Evolutionary conservation across 192 early-diverging fungal genomes (phyloP), one percentile per base, ranked within the genome.

Genomic region (Coemansia sp.): DNA sequence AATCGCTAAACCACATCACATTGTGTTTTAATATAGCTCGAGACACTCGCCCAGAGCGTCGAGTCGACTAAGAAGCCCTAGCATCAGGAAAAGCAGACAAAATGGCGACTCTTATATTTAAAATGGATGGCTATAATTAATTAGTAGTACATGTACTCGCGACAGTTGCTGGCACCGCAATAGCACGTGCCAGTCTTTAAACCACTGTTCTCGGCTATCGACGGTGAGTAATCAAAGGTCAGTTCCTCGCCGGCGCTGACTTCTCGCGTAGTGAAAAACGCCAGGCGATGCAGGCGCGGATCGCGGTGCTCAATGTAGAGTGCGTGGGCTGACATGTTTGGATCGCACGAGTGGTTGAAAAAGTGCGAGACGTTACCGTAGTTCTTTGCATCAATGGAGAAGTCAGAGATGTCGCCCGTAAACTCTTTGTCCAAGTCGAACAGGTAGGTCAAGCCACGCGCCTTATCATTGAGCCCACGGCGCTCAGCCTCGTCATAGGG

Each of bases 341-440:
- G 96, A 29, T 85, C 84, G 78, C 98, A 99, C 41, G 92, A 94
- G 81, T 99, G 98, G 81, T 99, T 99, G 77, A 99, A 95, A 72
- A 99, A 99, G 34, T 94, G 88, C 29, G 95, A 91, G n/a, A 95
- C 77, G 75, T 94, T 95, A 14, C 98, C 98, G 42, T 89, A 89
- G 36, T 88, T 87, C 16, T 90, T 93, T 9, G 98, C 96, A 70
- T 99, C 98, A 54, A 99, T 94, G 41, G 94, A 91, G 27, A 98
- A 83, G 62, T 91, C 92, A 89, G 98, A 94, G 62, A 95, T 91
- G 46, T 98, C 98, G 64, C 94, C 92, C 64, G 89, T 79, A 16
- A 87, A 82, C n/a, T 91, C 93, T 59, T 86, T 86, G 65, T 90
- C 75, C 46, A 88, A 86, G 64, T 99, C 96, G 63, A 92, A 90